A percentile compares a stretch with the other conserved stretches of the same genome.
Conservation (phyloP, 164 flowering plant genomes). For the Santalum album region DNA sequence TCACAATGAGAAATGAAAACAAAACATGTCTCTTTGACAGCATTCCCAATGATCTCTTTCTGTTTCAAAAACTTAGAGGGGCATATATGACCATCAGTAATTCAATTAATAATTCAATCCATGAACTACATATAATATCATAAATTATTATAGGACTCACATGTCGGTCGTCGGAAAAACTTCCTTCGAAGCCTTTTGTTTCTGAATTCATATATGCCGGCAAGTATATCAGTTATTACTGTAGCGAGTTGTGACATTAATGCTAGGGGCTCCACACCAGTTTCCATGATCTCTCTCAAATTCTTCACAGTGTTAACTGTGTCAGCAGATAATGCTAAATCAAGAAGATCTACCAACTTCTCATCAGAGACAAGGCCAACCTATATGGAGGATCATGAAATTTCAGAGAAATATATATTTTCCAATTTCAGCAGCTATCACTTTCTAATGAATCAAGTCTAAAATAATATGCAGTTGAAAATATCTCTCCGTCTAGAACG, state of each 20-base stretch:
- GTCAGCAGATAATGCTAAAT: conserved; percentile 95
- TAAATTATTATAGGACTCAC: conserved; percentile 40
- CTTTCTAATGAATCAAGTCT: not conserved
- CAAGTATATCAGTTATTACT: conserved; percentile 88
- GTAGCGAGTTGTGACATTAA: conserved; percentile 99
- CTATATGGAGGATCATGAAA: conserved; percentile 28
- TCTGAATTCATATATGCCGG: conserved; percentile 73
- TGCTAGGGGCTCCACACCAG: conserved; percentile 89
- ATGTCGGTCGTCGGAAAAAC: conserved; percentile 63
- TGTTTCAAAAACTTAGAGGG: not conserved
- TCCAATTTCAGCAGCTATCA: not conserved
- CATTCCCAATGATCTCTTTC: too few relatives aligned
- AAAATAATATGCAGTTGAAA: too few relatives aligned
- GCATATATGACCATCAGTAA: not conserved
- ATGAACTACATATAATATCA: not conserved
- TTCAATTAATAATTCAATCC: not conserved
- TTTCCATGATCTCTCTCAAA: conserved; percentile 86
- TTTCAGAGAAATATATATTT: not conserved
- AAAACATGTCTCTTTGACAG: too few relatives aligned
- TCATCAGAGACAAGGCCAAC: conserved; percentile 96
- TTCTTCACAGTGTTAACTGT: conserved; percentile 93
- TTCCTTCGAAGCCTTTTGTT: conserved; percentile 65
- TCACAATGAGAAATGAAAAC: too few relatives aligned
- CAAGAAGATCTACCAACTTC: conserved; percentile 93
- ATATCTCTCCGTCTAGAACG: too few relatives aligned